phyloP scores from a whole-genome alignment of 1,284 basidiomycete genomes.

The Ustilago tritici region DNA sequence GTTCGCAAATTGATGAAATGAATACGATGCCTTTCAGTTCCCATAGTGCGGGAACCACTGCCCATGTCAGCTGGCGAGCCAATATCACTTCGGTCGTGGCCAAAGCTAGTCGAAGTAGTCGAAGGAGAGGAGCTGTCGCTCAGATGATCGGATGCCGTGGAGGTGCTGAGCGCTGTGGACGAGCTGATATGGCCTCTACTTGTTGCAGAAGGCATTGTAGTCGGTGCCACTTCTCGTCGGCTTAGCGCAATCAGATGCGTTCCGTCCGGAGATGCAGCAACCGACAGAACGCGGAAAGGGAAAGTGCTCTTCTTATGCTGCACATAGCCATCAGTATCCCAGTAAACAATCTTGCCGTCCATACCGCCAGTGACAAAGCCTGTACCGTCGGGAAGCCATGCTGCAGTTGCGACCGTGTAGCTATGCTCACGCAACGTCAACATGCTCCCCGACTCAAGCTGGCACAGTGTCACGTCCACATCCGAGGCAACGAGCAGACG shows the following conservation, averaged over 20 bases:
- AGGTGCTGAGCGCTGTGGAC: constrained; percentile 26
- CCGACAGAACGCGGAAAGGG: constrained; percentile 87
- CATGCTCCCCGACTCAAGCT: constrained; percentile 26
- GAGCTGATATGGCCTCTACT: constrained; percentile 26
- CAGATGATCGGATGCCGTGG: constrained; percentile 37
- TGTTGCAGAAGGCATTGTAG: constrained; percentile 13
- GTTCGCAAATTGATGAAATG: constrained; percentile 81
- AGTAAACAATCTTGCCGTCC: constrained; percentile 87
- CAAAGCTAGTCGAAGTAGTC: constrained; percentile 26
- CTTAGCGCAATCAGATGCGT: constrained; percentile 83
- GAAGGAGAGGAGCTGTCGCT: constrained; percentile 35
- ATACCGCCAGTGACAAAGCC: constrained; percentile 91
- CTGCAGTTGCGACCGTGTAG: constrained; percentile 86
- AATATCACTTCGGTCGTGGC: constrained; percentile 17
- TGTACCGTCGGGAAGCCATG: constrained; percentile 87
- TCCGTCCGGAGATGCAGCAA: constrained; percentile 87
- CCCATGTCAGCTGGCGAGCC: constrained; percentile 39
- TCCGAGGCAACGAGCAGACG: constrained; percentile 54
- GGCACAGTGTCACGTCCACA: constrained; percentile 55
- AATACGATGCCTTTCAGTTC: constrained; percentile 73
- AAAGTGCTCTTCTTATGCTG: constrained; percentile 78
- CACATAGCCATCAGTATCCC: constrained; percentile 77
- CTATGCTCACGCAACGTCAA: constrained; percentile 76
- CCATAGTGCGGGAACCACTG: constrained; percentile 70
- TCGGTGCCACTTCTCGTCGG: constrained; percentile 31